Percentiles rank a stretch among this genome's conserved stretches.
Conservation (phyloP, 768 basidiomycete species). For the Tremella yokohamensis region DNA sequence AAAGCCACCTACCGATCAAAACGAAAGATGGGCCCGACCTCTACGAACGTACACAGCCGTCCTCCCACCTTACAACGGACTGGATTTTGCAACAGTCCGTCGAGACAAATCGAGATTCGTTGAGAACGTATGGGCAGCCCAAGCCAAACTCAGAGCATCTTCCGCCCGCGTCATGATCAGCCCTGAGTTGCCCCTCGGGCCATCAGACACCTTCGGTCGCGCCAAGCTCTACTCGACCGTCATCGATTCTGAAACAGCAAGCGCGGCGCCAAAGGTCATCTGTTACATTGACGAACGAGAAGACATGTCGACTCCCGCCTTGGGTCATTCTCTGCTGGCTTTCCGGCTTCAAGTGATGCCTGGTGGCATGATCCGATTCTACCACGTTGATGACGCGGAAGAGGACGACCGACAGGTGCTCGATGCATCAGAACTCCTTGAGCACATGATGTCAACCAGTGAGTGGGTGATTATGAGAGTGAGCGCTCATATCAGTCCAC, state of each 20-base stretch:
- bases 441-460: not conserved
- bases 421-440: not conserved
- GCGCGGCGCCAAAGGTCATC: conserved; percentile 58
- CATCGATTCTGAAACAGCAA: conserved; percentile 60
- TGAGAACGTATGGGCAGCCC: conserved; percentile 82
- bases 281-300: conserved; percentile 71
- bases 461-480: conserved; percentile 65
- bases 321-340: conserved; percentile 52
- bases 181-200: conserved; percentile 61
- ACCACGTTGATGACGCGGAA: conserved; percentile 54
- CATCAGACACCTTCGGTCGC: conserved; percentile 30
- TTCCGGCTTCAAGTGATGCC: conserved; percentile 78
- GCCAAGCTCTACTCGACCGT: conserved; percentile 83
- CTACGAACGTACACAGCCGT: conserved; percentile 77
- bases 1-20: conserved; percentile 73
- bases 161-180: conserved; percentile 58
- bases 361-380: conserved; percentile 67
- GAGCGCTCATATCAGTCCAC: conserved; percentile 18
- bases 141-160: conserved; percentile 69
- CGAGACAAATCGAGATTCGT: conserved; percentile 76
- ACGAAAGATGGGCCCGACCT: conserved; percentile 82
- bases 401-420: conserved; percentile 14
- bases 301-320: not conserved
- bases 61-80: conserved; percentile 63
- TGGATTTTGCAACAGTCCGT: conserved; percentile 65